Conservation (phyloP, 1,139 yeast species). For the Saccharomyces hybrid region DNA sequence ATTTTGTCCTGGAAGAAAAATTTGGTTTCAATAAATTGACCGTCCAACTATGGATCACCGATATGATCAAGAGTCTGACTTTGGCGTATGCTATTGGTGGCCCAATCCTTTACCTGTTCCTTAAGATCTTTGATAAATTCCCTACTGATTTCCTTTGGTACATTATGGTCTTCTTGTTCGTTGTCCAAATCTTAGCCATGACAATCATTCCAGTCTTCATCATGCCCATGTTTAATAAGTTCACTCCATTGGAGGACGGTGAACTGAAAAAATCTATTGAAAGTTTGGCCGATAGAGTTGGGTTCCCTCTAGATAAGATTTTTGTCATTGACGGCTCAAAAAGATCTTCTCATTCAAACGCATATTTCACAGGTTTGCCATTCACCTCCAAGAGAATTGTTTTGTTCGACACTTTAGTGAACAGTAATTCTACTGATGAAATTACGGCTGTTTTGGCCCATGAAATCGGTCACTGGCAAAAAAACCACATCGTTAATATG, state of each 20-base stretch:
- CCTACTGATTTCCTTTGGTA: constrained; percentile 78
- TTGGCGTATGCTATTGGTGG: constrained; percentile 55
- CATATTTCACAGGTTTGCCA: constrained; percentile 91
- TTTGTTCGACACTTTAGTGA: constrained; percentile 80
- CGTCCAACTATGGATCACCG: constrained; percentile 58
- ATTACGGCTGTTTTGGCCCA: constrained; percentile 93
- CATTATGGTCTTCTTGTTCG: constrained; percentile 62
- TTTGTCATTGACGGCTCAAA: constrained; percentile 92
- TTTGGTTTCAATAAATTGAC: constrained; percentile 91
- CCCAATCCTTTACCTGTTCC: constrained; percentile 65
- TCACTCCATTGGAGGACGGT: constrained; percentile 85
- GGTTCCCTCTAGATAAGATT: constrained; percentile 78
- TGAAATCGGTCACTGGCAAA: constrained; percentile 96
- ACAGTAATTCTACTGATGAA: constrained; percentile 67
- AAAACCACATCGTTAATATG: constrained; percentile 73
- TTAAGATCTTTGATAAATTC: constrained; percentile 71
- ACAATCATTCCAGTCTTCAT: constrained; percentile 73
- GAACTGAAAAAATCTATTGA: constrained; percentile 78
- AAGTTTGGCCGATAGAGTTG: constrained; percentile 62
- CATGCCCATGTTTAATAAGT: constrained; percentile 86
- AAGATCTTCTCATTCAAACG: constrained; percentile 93
- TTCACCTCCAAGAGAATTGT: constrained; percentile 90
- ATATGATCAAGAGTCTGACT: constrained; percentile 52
- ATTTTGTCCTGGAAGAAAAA: constrained; percentile 84
- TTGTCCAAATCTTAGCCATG: constrained; percentile 64